Conservation (phyloP, 2,329 filamentous ascomycete genomes). For the Fusarium succisae region DNA sequence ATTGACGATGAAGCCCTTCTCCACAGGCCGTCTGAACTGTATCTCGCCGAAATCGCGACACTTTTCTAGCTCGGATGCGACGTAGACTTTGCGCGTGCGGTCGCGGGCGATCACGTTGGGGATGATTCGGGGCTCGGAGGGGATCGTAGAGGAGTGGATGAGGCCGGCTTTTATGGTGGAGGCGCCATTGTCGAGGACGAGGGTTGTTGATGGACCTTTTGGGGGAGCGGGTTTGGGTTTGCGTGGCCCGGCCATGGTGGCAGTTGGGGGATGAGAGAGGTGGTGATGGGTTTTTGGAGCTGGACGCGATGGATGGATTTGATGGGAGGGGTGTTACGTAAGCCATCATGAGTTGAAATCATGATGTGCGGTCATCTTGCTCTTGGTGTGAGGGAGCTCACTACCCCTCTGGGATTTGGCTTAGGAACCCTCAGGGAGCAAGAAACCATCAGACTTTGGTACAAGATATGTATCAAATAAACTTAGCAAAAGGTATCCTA, state of each 20-base stretch:
- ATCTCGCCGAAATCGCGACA: constrained; percentile 93
- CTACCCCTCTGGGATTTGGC: fast-evolving
- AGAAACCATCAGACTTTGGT: no score
- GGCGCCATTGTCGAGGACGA: constrained; percentile 93
- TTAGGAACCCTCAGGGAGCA: no score
- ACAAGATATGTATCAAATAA: no score
- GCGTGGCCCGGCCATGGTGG: constrained; percentile 55
- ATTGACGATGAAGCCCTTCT: constrained; percentile 94
- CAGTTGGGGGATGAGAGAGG: background rate
- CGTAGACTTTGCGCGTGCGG: constrained; percentile 79
- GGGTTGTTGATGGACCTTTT: constrained; percentile 69
- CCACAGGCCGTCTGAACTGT: constrained; percentile 85
- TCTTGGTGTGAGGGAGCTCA: background rate
- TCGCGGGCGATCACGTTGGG: constrained; percentile 91
- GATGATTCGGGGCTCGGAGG: constrained; percentile 72
- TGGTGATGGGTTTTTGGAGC: background rate
- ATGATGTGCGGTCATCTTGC: background rate
- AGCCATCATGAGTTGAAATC: constrained; percentile 21
- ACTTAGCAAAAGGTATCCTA: no score
- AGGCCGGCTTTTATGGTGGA: constrained; percentile 92
- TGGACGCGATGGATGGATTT: constrained; percentile 26
- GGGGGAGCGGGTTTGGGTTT: constrained; percentile 64
- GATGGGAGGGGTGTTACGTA: constrained; percentile 32
- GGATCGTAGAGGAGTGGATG: constrained; percentile 57
- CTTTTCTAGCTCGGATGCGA: constrained; percentile 79